Percentiles rank a stretch among this genome's conserved stretches.
These are phyloP conservation scores for Cladosporium sp. DNA, from an alignment of 2,329 filamentous ascomycete genomes.

Conservation along the genomic window DNA sequence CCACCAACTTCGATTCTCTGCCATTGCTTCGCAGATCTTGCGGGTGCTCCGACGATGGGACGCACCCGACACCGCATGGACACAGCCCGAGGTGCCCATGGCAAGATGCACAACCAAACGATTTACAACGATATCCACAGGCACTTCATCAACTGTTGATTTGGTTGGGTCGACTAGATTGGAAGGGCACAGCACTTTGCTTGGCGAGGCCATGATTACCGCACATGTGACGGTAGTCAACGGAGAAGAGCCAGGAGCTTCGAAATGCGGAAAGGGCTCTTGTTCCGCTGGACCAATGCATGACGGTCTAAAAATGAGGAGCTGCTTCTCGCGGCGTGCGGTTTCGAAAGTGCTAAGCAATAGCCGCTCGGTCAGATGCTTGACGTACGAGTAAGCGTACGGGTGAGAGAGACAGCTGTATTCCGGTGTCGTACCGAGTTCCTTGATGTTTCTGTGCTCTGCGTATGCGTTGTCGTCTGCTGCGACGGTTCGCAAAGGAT, in stretches of 20 bases:
- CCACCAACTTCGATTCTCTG: not conserved
- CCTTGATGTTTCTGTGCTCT: not conserved
- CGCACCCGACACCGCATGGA: not conserved
- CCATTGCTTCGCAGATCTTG: not conserved
- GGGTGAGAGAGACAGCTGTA: not conserved
- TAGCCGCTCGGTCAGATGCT: not conserved
- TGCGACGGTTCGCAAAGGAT: not conserved
- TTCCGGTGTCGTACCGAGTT: not conserved
- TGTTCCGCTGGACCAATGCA: not conserved
- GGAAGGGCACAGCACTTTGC: not conserved
- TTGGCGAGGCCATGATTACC: not conserved
- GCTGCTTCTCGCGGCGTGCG: not conserved
- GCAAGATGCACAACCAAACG: not conserved
- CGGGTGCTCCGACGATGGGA: not conserved
- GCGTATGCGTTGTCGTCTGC: not conserved
- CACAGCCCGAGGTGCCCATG: not conserved
- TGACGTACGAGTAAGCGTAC: not conserved
- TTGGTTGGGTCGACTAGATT: not conserved
- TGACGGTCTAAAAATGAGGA: not conserved
- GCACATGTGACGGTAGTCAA: not conserved
- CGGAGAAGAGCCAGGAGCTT: not conserved
- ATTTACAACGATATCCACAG: not conserved
- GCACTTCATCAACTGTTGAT: not conserved
- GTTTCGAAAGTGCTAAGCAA: not conserved
- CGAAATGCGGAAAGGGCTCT: not conserved